A percentile compares a stretch with the other conserved stretches of the same genome.
These are phyloP conservation scores for Pythium scleroteichum DNA, from an alignment of 352 stramenopile genomes.

Conservation along the genomic window DNA sequence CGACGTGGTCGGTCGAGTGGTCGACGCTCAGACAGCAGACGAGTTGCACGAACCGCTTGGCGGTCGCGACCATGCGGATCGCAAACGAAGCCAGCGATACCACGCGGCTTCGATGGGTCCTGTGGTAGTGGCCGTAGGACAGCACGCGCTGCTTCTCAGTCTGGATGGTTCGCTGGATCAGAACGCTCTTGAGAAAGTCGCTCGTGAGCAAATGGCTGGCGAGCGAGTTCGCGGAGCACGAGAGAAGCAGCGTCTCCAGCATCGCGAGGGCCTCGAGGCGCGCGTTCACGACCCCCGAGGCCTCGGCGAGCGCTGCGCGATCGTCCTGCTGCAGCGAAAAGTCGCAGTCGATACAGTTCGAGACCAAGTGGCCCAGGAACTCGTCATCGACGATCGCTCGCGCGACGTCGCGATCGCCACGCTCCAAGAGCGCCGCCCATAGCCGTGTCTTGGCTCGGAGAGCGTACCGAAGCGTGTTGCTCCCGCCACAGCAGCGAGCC, in stretches of 20 bases:
- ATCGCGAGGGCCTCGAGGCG: conserved; percentile 12
- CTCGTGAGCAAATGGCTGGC: conserved; percentile 2
- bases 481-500: conserved; percentile 1
- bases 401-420: conserved; percentile 12
- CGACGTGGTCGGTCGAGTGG: conserved; percentile 26
- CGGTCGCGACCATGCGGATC: conserved; percentile 21
- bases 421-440: conserved; percentile 15
- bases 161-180: conserved; percentile 12
- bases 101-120: background rate
- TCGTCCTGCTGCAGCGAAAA: conserved; percentile 6
- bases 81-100: conserved; percentile 2
- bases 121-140: conserved; percentile 8
- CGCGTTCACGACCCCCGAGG: conserved; percentile 5
- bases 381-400: conserved; percentile 8
- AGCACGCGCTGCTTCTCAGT: conserved; percentile 21
- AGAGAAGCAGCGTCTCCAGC: conserved; percentile 18
- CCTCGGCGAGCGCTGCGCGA: background rate
- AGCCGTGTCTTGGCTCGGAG: conserved; percentile 8
- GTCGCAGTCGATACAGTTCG: conserved; percentile 2
- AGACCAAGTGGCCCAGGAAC: conserved; percentile 7
- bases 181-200: conserved; percentile 15
- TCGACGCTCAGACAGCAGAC: conserved; percentile 41
- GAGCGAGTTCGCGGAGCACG: background rate
- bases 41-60: conserved; percentile 42
- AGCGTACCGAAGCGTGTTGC: background rate